Evolutionary conservation across 2,329 filamentous ascomycete species (phyloP), one percentile per base, ranked within the genome.

Genomic region (Verticillium tricorpus): DNA sequence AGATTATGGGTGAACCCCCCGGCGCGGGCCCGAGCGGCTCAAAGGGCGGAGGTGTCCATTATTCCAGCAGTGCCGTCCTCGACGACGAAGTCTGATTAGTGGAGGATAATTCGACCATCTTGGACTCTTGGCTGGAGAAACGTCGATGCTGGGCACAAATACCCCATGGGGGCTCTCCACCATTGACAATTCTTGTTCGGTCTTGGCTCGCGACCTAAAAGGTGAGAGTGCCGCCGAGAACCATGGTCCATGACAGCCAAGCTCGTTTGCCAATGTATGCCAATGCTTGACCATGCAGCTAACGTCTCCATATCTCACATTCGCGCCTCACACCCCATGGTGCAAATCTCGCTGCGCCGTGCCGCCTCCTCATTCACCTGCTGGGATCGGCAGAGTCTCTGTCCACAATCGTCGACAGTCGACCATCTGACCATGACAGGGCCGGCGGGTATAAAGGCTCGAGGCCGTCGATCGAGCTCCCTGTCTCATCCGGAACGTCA

Each of bases 261-360:
- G 61, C 54, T 58, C 59, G 28, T 61, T 45, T 58, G 59, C 56
- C 61, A 61, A 62, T 61, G 60, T 55, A 61, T 61, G 58, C 61
- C 59, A 63, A 63, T 59, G 61, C 61, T 63, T 56, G 61, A 59
- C 59, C 57, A 11, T 35, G 37, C 57, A 50, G 25, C 58, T 19
- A 50, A 15, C 17, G 57, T 22, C 57, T 56, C 60, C 57, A 32
- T 37, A n/a, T 61, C 55, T 58, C 50, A 15, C 25, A n/a, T 35
- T 15, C 15, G 22, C 56, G 34, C 56, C 31, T 8, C 56, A 12
- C 8, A 25, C 22, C 37, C n/a, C 57, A 28, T 37, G 22, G 25
- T 9, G 9, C 19, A 19, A 52, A 52, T 52, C 19, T 52, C 45
- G 19, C 45, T 8, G 8, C n/a, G 19, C 8, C 45, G 19, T 22